These are phyloP conservation scores for Cryptosporidium meleagridis DNA, from an alignment of 169 alveolate genomes.

Conservation along the genomic window DNA sequence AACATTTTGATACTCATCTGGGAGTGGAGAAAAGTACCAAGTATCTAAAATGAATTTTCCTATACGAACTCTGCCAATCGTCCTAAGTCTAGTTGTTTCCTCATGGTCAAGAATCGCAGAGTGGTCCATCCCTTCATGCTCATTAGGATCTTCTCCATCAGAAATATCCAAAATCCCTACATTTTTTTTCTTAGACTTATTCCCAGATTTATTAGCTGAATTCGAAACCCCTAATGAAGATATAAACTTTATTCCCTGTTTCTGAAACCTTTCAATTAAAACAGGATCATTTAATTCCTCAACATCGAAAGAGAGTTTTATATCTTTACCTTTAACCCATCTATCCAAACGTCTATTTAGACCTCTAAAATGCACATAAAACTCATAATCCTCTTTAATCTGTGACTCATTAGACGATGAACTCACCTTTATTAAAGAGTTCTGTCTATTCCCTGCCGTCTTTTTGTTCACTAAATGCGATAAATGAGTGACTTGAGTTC, in stretches of 20 bases:
- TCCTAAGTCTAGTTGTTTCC: slow-evolving; percentile 93
- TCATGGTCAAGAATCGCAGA: slow-evolving; percentile 93
- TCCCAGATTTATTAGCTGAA: slow-evolving; percentile 25
- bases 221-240: slow-evolving; percentile 30
- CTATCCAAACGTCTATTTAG: slow-evolving; percentile 89
- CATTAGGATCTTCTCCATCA: slow-evolving; percentile 75
- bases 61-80: slow-evolving; percentile 91
- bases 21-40: slow-evolving; percentile 99
- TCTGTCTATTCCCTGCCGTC: neutral
- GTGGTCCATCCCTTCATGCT: slow-evolving; percentile 92
- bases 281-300: slow-evolving; percentile 56
- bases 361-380: slow-evolving; percentile 89
- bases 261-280: slow-evolving; percentile 83
- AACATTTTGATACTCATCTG: slow-evolving; percentile 93
- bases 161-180: slow-evolving; percentile 39
- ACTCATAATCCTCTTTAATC: slow-evolving; percentile 84
- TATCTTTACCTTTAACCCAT: slow-evolving; percentile 85
- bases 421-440: slow-evolving; percentile 15
- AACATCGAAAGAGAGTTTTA: slow-evolving; percentile 72
- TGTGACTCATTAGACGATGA: slow-evolving; percentile 25
- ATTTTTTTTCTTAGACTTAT: slow-evolving; percentile 23
- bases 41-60: slow-evolving; percentile 93
- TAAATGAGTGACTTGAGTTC: slow-evolving; percentile 54
- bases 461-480: slow-evolving; percentile 52
- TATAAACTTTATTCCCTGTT: slow-evolving; percentile 78